Base-by-base conservation (phyloP, 805 yeast species). In the Sugiyamaella lignohabitans region DNA sequence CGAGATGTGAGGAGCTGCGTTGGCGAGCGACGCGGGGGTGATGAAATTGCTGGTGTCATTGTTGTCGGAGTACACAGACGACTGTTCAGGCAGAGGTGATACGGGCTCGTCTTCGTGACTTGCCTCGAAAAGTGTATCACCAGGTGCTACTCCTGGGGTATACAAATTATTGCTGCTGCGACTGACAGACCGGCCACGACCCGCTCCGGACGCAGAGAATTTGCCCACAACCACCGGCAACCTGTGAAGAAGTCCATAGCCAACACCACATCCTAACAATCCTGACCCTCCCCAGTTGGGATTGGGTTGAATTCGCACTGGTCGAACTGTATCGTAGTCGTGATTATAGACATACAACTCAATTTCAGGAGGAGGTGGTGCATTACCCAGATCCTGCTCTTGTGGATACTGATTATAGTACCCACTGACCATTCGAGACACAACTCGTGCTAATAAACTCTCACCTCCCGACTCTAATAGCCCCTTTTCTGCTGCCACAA, bases 211-310 rank as follows among this genome's bases (percentile, higher is more conserved):
- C 10, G 45, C 19, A n/a, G 37, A 38, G 17, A 30, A 44, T 41
- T 53, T 53, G 17, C 54, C 56, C 2, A 48, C 54, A 2, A 79
- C 83, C 48, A 79, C 78, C 1, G 98, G 96, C n/a, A 86, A 66
- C 50, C 93, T 70, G 61, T 91, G 98, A 43, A 91, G 68, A 43
- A 84, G 72, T 0, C 98, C 98, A 58, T 88, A 89, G 0, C 97
- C 98, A 17, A 91, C 94, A 53, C 89, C 95, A 66, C 96, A 88
- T 1, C 98, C 98, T 32, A 91, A 67, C 32, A 87, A 70, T 1
- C 96, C 95, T 53, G 70, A 75, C 14, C 89, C 87, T n/a, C 88
- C 87, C 87, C 93, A 85, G 16, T 68, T 63, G n/a, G 74, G 73
- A n/a, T 74, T 68, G 2, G 87, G 84, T 45, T 76, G 70, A n/a